These are phyloP conservation scores for Aspergillus cristatus DNA, from an alignment of 495 filamentous ascomycete genomes.

Conservation along the genomic window DNA sequence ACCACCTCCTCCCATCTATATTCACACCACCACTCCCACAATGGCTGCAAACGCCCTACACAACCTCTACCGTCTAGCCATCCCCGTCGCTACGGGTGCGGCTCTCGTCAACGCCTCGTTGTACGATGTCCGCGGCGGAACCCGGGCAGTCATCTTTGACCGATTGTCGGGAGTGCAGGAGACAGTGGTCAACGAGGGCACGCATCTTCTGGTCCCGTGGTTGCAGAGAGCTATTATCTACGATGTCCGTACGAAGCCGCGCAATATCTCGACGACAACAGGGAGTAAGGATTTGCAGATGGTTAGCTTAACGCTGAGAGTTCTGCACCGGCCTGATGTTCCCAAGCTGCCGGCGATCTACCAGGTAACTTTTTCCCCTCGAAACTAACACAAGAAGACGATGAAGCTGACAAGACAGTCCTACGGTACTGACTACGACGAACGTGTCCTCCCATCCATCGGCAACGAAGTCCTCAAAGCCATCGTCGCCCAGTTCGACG, in stretches of 20 bases:
- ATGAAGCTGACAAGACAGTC: conserved; percentile 20
- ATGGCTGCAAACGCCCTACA: conserved; percentile 56
- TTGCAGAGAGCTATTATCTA: conserved; percentile 91
- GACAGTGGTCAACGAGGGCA: conserved; percentile 86
- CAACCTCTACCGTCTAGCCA: conserved; percentile 56
- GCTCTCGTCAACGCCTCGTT: conserved; percentile 63
- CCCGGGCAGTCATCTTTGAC: conserved; percentile 97
- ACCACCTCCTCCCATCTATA: conserved; percentile 5
- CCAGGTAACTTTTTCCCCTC: conserved; percentile 55
- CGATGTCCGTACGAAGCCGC: conserved; percentile 94
- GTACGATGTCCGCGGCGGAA: conserved; percentile 94
- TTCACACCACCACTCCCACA: conserved; percentile 9
- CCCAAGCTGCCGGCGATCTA: conserved; percentile 92
- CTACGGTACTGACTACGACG: conserved; percentile 96
- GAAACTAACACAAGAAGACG: too few relatives aligned
- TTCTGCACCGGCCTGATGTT: conserved; percentile 92
- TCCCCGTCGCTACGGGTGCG: conserved; percentile 59
- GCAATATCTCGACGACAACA: conserved; percentile 96
- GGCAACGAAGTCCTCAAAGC: conserved; percentile 99
- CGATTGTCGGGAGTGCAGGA: conserved; percentile 87
- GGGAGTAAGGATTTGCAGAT: conserved; percentile 99
- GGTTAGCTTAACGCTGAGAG: conserved; percentile 95
- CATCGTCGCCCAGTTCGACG: conserved; percentile 98
- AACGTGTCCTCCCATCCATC: conserved; percentile 98
- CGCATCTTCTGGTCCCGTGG: conserved; percentile 95